phyloP scores from a whole-genome alignment of 2,329 filamentous ascomycete species.

The Trichoderma aggressivum region DNA sequence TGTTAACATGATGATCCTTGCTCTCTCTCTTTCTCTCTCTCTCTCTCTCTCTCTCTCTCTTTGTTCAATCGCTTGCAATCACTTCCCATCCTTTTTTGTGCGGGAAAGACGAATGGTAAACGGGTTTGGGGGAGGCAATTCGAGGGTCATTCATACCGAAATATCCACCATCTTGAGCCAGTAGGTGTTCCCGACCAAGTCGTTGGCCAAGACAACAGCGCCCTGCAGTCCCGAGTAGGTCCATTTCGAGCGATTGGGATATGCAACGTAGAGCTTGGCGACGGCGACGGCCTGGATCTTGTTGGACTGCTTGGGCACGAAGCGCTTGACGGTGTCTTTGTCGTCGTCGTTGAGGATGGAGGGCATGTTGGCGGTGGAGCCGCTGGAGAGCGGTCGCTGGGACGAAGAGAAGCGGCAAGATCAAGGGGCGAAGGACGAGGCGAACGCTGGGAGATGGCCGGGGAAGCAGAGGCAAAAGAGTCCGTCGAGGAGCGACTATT shows the following conservation, averaged over 20 bases:
- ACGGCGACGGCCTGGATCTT: conserved; percentile 97
- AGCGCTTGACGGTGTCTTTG: conserved; percentile 93
- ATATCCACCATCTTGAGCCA: conserved; percentile 98
- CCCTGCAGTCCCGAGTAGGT: conserved; percentile 91
- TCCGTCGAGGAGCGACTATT: conserved; percentile 4
- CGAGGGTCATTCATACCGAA: conserved; percentile 56
- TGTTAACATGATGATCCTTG: conserved; percentile 5
- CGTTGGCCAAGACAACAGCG: conserved; percentile 85
- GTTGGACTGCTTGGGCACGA: conserved; percentile 89
- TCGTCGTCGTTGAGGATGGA: conserved; percentile 83
- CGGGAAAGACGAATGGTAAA: not conserved
- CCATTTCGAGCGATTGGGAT: conserved; percentile 84
- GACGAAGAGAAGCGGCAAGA: not conserved
- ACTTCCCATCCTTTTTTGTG: not conserved
- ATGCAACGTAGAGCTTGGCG: conserved; percentile 87
- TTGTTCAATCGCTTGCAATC: not conserved
- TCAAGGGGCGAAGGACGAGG: not conserved
- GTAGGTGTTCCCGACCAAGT: conserved; percentile 90
- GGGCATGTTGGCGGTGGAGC: conserved; percentile 44
- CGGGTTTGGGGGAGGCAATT: conserved; percentile 17
- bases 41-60: not conserved
- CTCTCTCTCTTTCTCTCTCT: too few species aligned
- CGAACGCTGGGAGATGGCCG: not conserved
- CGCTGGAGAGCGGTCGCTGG: conserved; percentile 5
- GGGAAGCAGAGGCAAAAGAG: not conserved